A percentile compares a stretch with the other conserved stretches of the same genome.
Evolutionary conservation across 1,284 basidiomycete species (phyloP).

Genomic region (Agroathelia rolfsii): DNA sequence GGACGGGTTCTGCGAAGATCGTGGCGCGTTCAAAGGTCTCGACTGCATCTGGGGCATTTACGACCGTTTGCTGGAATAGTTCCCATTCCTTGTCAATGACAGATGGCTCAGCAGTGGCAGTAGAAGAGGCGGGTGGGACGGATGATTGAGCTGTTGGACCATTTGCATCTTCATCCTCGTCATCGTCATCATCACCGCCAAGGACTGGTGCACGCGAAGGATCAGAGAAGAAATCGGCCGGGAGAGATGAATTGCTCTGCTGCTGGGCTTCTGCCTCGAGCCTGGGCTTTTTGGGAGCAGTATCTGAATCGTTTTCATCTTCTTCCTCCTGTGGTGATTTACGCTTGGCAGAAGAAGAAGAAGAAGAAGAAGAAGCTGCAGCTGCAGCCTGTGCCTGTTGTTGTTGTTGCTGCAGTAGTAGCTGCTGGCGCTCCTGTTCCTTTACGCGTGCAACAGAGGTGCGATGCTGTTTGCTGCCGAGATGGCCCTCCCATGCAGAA

Average conservation of each 20-base stretch:
- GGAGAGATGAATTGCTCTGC: slow-evolving; percentile 28
- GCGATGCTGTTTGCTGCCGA: slow-evolving; percentile 71
- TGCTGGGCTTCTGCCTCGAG: slow-evolving; percentile 11
- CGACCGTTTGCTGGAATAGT: slow-evolving; percentile 54
- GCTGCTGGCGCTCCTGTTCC: slow-evolving; percentile 47
- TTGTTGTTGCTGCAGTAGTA: slow-evolving; percentile 25
- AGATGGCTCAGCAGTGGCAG: slow-evolving; percentile 13
- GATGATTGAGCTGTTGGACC: slow-evolving; percentile 12
- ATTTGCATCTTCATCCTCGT: slow-evolving; percentile 24
- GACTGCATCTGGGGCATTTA: slow-evolving; percentile 27
- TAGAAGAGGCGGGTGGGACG: slow-evolving; percentile 13
- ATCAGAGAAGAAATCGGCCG: slow-evolving; percentile 73
- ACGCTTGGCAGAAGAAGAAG: no score
- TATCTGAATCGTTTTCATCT: slow-evolving; percentile 20
- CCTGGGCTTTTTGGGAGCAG: slow-evolving; percentile 25
- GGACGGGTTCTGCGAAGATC: slow-evolving; percentile 54
- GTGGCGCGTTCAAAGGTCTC: slow-evolving; percentile 63
- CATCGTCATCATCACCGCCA: slow-evolving; percentile 34
- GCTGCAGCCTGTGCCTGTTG: slow-evolving; percentile 23
- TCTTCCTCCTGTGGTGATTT: slow-evolving; percentile 30
- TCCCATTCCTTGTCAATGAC: slow-evolving; percentile 59
- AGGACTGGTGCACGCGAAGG: slow-evolving; percentile 37
- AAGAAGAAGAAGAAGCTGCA: no score
- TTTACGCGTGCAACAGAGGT: slow-evolving; percentile 46
- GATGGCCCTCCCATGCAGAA: slow-evolving; percentile 75